Evolutionary conservation across 371 early-diverging fungal species (phyloP).

Genomic region (Mortierella sp.): DNA sequence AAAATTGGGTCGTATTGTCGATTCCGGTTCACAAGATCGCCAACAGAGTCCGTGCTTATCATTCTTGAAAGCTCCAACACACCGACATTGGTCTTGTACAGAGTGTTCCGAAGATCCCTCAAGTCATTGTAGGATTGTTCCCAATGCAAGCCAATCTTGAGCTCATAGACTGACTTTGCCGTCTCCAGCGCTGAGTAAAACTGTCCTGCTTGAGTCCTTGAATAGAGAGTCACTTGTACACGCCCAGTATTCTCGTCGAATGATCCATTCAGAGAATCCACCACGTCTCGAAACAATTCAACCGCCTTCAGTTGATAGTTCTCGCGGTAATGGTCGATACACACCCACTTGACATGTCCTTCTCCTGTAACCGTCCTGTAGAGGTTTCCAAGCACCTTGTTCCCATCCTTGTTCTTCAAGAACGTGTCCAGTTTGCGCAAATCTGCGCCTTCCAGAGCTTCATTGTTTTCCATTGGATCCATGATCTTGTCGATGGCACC

Average conservation of each 20-base stretch:
- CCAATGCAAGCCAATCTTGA: conserved; percentile 15
- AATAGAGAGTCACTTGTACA: too few species aligned
- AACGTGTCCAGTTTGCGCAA: conserved; percentile 11
- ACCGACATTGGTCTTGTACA: conserved; percentile 10
- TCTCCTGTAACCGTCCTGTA: conserved; percentile 12
- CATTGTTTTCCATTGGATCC: too few species aligned
- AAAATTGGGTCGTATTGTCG: too few species aligned
- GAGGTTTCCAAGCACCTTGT: conserved; percentile 12
- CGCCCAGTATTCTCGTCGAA: too few species aligned
- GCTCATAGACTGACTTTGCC: conserved; percentile 13
- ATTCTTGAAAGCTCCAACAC: too few species aligned
- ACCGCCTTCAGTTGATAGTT: not conserved
- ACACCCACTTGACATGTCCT: conserved; percentile 27
- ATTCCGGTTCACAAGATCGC: too few species aligned
- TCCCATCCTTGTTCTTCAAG: conserved; percentile 11
- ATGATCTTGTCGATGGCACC: too few species aligned
- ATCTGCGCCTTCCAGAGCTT: too few species aligned
- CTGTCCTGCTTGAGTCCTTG: not conserved
- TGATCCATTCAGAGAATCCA: not conserved
- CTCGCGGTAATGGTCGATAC: conserved; percentile 24
- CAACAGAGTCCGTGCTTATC: too few species aligned
- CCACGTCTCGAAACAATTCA: too few species aligned
- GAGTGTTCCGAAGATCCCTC: conserved; percentile 12
- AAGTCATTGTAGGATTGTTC: not conserved
- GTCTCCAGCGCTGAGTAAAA: conserved; percentile 21